Evolutionary conservation across 805 yeast genomes (phyloP), one percentile per base, ranked within the genome.

Genomic region (Groenewaldozyma salmanticensis): DNA sequence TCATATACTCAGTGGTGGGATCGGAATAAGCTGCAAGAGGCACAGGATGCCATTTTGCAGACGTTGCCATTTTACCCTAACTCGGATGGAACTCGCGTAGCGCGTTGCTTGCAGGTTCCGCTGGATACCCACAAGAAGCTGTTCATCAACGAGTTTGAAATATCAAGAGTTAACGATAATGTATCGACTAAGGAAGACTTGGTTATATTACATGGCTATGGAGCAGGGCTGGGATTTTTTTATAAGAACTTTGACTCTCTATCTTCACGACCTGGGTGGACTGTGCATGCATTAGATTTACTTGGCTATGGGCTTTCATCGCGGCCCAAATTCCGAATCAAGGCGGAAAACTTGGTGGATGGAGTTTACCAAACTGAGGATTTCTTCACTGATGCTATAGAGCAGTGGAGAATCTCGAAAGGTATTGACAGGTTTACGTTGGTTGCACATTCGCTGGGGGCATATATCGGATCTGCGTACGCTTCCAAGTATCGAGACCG

Each of bases 371-470:
- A 65, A 37, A 75, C 80, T 7, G 87, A 80, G 52, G 54, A 60
- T 16, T 77, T 78, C 72, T 81, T 81, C 53, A 73, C 75, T 39
- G 76, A 79, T 37, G 72, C 90, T 0, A 65, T 81, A 34, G 72
- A 71, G 37, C 63, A 62, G 18, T 85, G 95, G 94, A 65, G 82
- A 40, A 42, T 46, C 1, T 57, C 62, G 35, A 61, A 80, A 38
- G 70, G 71, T 4, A 64, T 74, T 19, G 64, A 67, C 18, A 68
- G 70, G 42, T 76, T 75, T 44, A 62, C 79, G 39, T 71, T 75
- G 34, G 74, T 78, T 59, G 94, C 95, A 1, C 98, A 90, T 61
- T 87, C 96, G 0, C 70, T 92, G 74, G 98, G 98, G 3, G 96
- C 94, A 0, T 90, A 88, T 55, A 52, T 90, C 18, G 73, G 81